These are phyloP conservation scores for Clavispora vitiphila DNA, from an alignment of 805 yeast genomes.

Conservation along the genomic window DNA sequence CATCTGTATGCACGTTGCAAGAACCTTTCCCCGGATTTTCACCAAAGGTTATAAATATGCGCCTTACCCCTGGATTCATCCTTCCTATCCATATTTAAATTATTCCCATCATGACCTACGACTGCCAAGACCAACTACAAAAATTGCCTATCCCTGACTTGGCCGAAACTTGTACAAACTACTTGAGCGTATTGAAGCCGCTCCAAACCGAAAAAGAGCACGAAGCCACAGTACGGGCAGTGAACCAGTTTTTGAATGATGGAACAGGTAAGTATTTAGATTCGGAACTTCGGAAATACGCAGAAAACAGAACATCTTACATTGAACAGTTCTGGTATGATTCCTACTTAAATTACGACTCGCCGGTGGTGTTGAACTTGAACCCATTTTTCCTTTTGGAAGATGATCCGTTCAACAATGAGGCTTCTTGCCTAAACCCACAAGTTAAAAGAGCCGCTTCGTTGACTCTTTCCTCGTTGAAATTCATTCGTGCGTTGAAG, in stretches of 20 bases:
- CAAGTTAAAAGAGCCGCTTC: conserved; percentile 82
- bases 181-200: conserved; percentile 66
- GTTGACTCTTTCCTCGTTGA: conserved; percentile 67
- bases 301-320: conserved; percentile 64
- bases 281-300: conserved; percentile 55
- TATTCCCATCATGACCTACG: conserved; percentile 37
- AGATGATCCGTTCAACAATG: conserved; percentile 80
- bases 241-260: conserved; percentile 48
- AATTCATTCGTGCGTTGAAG: conserved; percentile 76
- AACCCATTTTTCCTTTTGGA: conserved; percentile 88
- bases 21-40: conserved; percentile 16
- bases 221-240: conserved; percentile 52
- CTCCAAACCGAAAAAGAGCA: conserved; percentile 77
- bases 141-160: conserved; percentile 81
- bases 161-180: conserved; percentile 58
- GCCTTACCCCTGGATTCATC: neutral
- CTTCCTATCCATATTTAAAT: neutral
- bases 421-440: conserved; percentile 37
- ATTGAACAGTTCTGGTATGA: conserved; percentile 96
- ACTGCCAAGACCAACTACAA: conserved; percentile 51
- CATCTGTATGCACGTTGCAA: neutral
- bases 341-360: conserved; percentile 79
- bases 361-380: conserved; percentile 85
- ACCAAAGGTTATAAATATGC: conserved; percentile 6
- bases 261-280: conserved; percentile 56